Evolutionary conservation across 805 yeast genomes (phyloP), one percentile per base, ranked within the genome.

Genomic region (Pichia scutulata): DNA sequence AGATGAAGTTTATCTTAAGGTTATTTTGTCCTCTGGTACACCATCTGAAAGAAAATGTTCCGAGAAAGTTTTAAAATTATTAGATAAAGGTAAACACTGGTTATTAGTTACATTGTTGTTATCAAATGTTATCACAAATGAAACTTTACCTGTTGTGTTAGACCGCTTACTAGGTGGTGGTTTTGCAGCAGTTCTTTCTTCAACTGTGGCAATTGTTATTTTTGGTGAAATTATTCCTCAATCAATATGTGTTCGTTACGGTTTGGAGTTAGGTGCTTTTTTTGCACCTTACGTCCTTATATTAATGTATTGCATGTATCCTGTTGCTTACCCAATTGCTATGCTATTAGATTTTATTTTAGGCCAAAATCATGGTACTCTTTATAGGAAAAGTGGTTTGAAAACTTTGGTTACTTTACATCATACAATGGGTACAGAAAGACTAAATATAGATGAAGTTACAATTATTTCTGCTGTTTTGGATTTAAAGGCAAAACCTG

Each of bases 181-280:
- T 1, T 85, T 96, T 86, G 90, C 93, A 14, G 99, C 99, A 0
- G 96, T 92, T 37, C 87, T 89, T 14, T 77, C 89, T 13, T 84
- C 97, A n/a, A 90, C 99, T 0, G 90, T 86, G 3, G 79, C 90
- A 24, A 92, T 92, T 63, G 97, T 92, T 46, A 77, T 92, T 13
- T 92, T 92, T 68, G 99, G 99, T 53, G 99, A 92, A 64, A 86
- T 92, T 59, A 92, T 92, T 54, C 99, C 99, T 2, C 99, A 92
- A 69, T 83, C 93, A 21, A 74, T 89, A 41, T 89, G 95, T 68
- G 99, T 92, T 19, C 76, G 97, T 41, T 90, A 88, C 64, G 99
- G 99, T 1, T 74, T 92, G 46, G 85, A 87, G 55, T 84, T 92
- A 23, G 99, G 99, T 41, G 85, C 97, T 2, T 77, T 82, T 57